Percentiles rank a stretch among this genome's conserved stretches.
phyloP scores from a whole-genome alignment of 495 filamentous ascomycete genomes.

The Darksidea phi region DNA sequence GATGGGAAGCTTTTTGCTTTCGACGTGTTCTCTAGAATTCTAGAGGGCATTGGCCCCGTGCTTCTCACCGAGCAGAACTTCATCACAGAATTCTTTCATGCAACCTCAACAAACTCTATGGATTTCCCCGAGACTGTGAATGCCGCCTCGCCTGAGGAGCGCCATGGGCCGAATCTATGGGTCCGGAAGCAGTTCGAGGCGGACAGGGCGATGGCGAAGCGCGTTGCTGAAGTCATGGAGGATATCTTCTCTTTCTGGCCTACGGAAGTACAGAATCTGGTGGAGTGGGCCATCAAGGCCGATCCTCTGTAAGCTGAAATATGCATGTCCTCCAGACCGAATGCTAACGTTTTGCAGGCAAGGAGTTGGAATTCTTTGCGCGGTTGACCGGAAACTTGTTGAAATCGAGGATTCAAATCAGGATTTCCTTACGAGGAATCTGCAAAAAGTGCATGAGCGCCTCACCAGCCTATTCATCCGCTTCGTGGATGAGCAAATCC shows the following conservation, averaged over 20 bases:
- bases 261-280: constrained; percentile 70
- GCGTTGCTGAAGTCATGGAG: constrained; percentile 80
- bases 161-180: constrained; percentile 66
- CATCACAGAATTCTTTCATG: constrained; percentile 87
- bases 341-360: constrained; percentile 52
- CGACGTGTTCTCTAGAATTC: constrained; percentile 77
- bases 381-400: constrained; percentile 71
- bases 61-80: constrained; percentile 94
- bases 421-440: constrained; percentile 76
- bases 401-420: constrained; percentile 85
- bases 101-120: constrained; percentile 68
- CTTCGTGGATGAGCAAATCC: constrained; percentile 91
- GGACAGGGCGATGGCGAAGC: constrained; percentile 75
- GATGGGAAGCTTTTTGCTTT: constrained; percentile 68
- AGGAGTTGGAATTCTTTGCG: constrained; percentile 81
- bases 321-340: not conserved
- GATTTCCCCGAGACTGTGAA: constrained; percentile 81
- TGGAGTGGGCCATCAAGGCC: constrained; percentile 77
- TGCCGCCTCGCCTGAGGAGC: constrained; percentile 61
- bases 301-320: constrained; percentile 72
- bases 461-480: constrained; percentile 76
- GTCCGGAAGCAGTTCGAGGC: constrained; percentile 74
- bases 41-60: constrained; percentile 75
- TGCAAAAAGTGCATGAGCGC: constrained; percentile 76
- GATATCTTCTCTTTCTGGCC: constrained; percentile 79